phyloP scores from a whole-genome alignment of 2,329 filamentous ascomycete genomes.

The Exophiala dermatitidis region DNA sequence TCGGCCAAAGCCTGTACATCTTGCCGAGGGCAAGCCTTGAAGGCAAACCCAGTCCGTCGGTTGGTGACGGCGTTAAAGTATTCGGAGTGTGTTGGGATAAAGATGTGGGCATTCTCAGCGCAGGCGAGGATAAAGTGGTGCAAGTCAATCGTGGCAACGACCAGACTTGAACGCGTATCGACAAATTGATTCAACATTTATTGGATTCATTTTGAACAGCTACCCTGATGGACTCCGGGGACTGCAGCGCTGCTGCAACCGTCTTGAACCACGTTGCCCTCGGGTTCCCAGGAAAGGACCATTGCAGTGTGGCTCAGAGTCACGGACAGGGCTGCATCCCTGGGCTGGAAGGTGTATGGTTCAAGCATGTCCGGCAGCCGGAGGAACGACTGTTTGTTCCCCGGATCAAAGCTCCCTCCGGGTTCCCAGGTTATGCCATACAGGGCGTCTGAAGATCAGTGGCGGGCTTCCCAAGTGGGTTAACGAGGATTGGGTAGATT shows the following conservation, averaged over 20 bases:
- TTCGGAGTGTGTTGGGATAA: constrained; percentile 81
- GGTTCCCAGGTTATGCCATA: background rate
- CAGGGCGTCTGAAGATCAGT: background rate
- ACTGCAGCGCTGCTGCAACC: background rate
- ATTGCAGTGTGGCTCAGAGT: background rate
- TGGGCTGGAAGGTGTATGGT: no score
- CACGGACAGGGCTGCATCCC: background rate
- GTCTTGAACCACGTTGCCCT: background rate
- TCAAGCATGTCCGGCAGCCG: no score
- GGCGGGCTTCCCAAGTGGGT: background rate
- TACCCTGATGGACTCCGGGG: background rate
- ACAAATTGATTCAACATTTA: background rate
- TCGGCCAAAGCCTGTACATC: constrained; percentile 66
- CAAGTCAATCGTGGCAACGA: constrained; percentile 64
- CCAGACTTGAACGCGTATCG: constrained; percentile 10
- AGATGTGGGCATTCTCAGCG: constrained; percentile 81
- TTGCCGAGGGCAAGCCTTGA: constrained; percentile 68
- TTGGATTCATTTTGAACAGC: no score
- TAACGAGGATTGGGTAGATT: background rate
- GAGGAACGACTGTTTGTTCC: background rate
- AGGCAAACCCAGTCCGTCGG: constrained; percentile 56
- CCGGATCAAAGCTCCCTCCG: background rate
- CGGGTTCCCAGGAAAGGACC: background rate
- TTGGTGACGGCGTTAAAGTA: constrained; percentile 82
- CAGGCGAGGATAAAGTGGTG: constrained; percentile 85